Base-by-base conservation (phyloP, 2,329 filamentous ascomycete species). In the Calonectria pauciramosa region DNA sequence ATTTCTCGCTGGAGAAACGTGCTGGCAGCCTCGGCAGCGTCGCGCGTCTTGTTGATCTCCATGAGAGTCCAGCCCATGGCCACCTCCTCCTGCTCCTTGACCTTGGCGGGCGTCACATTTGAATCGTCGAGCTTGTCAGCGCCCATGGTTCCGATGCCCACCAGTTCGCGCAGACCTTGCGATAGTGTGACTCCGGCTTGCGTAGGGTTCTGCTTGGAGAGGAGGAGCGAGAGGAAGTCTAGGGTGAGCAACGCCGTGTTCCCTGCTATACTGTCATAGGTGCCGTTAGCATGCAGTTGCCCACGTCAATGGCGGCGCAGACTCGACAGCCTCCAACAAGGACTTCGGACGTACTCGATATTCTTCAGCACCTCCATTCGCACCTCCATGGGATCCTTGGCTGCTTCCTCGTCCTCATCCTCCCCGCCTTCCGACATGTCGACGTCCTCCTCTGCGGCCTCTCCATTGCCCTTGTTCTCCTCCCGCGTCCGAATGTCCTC, bases 141-240 rank as follows among this genome's bases (percentile, higher is more conserved):
- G 23, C 93, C 94, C 47, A 98, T 86, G 1, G 94, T 95, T 14
- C 95, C 95, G 44, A 94, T 90, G 16, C 95, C 94, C 13, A 95
- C 91, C 75, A 91, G 88, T 13, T 94, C 90, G 80, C 94, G 94
- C 26, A 98, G 87, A 26, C 88, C 89, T 18, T 91, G 89, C 1
- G 94, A 95, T 75, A 98, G 90, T 6, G 95, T 95, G 60, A 88
- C 84, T 78, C 92, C 89, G 7, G 93, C 94, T 77, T 93, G 91
- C 11, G 90, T 91, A 0, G 95, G 94, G n/a, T 89, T 89, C 82
- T 97, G 91, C 83, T 96, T 96, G n/a, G 95, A 95, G 20, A 97
- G 88, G 1, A 98, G 89, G 9, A 98, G 90, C 36, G 96, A 98
- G 71, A 98, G 87, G 80, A 96, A 95, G 83, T 98, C 95, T 80